Evolutionary conservation across 1,284 basidiomycete genomes (phyloP), one percentile per base, ranked within the genome.

Genomic region (Trametes sp.): DNA sequence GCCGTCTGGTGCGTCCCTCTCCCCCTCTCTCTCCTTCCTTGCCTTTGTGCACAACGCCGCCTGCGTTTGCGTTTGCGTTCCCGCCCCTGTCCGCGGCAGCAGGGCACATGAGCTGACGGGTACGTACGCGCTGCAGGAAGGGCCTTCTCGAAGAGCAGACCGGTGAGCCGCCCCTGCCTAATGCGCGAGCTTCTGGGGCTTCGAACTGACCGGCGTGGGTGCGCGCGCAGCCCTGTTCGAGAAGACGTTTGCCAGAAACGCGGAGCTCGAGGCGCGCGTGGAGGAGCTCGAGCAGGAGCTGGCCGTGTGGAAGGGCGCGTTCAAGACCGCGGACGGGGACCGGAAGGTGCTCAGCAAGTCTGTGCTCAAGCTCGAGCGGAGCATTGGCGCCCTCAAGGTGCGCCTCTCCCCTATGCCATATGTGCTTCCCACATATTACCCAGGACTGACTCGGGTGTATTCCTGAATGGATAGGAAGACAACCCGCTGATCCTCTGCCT

Each of bases 401-500:
- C 50, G 75, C 64, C 52, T 0, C 14, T 14, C 24, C 21, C 8
- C 23, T 46, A 38, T 24, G n/a, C n/a, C n/a, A n/a, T n/a, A n/a
- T n/a, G n/a, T n/a, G n/a, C 19, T 10, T 48, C 50, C 33, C 23
- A 1, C 23, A 3, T 10, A 26, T 10, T 8, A 4, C 23, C 23
- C 23, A 13, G n/a, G n/a, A 21, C 24, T 33, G 10, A 56, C 51
- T n/a, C n/a, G n/a, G n/a, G n/a, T n/a, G n/a, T 24, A 48, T 16
- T 13, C 19, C 44, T 21, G 26, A 33, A 28, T 33, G 16, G 54
- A 2, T 46, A 80, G 78, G 77, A 78, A 38, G 76, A 78, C 57
- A 81, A 81, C 50, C 77, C 78, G 5, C 71, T 82, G 24, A 65
- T 79, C 19, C 61, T 79, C 29, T 80, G 79, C 59, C 72, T 82